Evolutionary conservation across 176 grass and related monocot species (phyloP).

Genomic region (Musa acuminata): DNA sequence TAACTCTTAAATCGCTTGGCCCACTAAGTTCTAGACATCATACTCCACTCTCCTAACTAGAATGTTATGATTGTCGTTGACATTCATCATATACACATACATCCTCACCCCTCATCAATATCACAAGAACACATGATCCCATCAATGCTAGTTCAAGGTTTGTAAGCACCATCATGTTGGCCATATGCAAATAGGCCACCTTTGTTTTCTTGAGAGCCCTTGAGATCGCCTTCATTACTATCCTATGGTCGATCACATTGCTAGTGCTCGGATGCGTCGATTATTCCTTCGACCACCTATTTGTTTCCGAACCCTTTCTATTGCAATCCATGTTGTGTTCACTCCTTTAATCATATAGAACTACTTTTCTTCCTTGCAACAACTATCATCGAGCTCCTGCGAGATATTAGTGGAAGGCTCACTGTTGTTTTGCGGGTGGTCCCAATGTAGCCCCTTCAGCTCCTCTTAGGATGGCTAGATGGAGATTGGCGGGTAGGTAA

Average conservation of each 20-base stretch:
- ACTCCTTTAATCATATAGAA: not conserved
- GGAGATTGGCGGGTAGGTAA: constrained; percentile 63
- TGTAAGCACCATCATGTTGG: no score
- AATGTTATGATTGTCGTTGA: constrained; percentile 55
- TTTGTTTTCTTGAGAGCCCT: no score
- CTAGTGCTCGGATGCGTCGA: not conserved
- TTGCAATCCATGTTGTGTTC: not conserved
- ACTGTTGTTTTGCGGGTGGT: no score
- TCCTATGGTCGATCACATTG: no score
- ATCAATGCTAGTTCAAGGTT: constrained; percentile 12
- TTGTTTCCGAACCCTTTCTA: not conserved
- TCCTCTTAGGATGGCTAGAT: constrained; percentile 29
- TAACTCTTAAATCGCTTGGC: constrained; percentile 32
- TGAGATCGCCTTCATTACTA: no score
- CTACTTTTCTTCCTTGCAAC: not conserved
- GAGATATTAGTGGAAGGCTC: no score
- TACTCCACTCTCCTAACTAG: constrained; percentile 39
- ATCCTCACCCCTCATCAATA: constrained; percentile 60
- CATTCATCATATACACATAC: constrained; percentile 64
- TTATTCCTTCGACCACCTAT: constrained; percentile 6
- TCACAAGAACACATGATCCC: constrained; percentile 72
- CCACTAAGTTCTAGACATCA: constrained; percentile 31
- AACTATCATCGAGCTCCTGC: constrained; percentile 6
- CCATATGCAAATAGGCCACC: no score
- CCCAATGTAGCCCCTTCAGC: constrained; percentile 63